A percentile compares a stretch with the other conserved stretches of the same genome.
phyloP scores from a whole-genome alignment of 352 stramenopile species.

The Phytophthora podocarpi region DNA sequence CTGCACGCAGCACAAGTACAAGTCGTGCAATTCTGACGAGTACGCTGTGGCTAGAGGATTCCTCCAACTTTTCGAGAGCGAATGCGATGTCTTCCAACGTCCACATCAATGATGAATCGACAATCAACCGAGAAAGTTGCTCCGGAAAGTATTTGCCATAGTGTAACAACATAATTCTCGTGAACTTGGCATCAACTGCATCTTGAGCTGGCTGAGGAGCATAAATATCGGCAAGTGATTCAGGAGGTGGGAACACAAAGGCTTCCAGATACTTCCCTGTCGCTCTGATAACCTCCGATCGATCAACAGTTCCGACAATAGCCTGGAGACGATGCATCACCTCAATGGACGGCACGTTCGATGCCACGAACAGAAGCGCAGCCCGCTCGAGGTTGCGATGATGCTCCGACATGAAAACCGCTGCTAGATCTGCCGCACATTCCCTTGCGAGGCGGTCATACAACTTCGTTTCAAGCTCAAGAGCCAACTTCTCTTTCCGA shows the following conservation, averaged over 20 bases:
- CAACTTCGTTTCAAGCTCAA: slow-evolving; percentile 75
- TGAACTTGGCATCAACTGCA: slow-evolving; percentile 45
- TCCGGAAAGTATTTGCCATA: slow-evolving; percentile 80
- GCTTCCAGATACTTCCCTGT: slow-evolving; percentile 78
- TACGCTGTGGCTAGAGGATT: slow-evolving; percentile 50
- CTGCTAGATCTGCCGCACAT: slow-evolving; percentile 66
- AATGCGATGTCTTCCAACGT: slow-evolving; percentile 73
- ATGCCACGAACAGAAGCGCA: slow-evolving; percentile 76
- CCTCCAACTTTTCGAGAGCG: slow-evolving; percentile 57
- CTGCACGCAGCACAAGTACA: slow-evolving; percentile 63
- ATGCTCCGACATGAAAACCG: slow-evolving; percentile 57
- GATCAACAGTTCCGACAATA: slow-evolving; percentile 47
- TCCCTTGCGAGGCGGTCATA: slow-evolving; percentile 77
- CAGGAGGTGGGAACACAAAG: slow-evolving; percentile 67
- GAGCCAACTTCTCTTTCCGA: slow-evolving; percentile 54
- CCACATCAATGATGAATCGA: slow-evolving; percentile 77
- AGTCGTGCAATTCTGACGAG: slow-evolving; percentile 69
- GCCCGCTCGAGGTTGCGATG: slow-evolving; percentile 67
- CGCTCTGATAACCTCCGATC: slow-evolving; percentile 57
- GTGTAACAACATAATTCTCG: slow-evolving; percentile 66
- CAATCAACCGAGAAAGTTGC: slow-evolving; percentile 69
- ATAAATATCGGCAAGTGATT: slow-evolving; percentile 32
- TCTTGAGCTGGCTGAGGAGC: slow-evolving; percentile 12
- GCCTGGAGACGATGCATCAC: slow-evolving; percentile 63
- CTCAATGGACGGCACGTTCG: slow-evolving; percentile 57